A percentile compares a stretch with the other conserved stretches of the same genome.
Conservation (phyloP, 2,329 filamentous ascomycete genomes). For the Tolypocladium guangdongense region DNA sequence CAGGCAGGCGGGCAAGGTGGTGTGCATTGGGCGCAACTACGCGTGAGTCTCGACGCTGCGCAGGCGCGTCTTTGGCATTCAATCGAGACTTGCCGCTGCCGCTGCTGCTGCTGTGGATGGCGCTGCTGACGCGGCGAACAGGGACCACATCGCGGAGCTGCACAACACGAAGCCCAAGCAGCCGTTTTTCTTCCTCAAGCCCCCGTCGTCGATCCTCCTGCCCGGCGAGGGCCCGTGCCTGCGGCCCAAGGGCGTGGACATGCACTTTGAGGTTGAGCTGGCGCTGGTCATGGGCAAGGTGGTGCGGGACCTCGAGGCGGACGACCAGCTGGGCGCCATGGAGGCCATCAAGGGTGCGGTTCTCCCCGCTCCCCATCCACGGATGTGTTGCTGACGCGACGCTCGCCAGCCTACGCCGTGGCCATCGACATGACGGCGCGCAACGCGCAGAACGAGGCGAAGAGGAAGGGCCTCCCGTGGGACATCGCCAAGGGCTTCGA, state of each 20-base stretch:
- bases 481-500: constrained; percentile 95
- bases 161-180: constrained; percentile 81
- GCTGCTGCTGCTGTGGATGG: too few species aligned
- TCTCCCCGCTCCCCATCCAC: too few species aligned
- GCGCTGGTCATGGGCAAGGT: constrained; percentile 79
- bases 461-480: constrained; percentile 92
- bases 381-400: too few species aligned
- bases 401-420: constrained; percentile 61
- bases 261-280: constrained; percentile 94
- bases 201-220: constrained; percentile 71
- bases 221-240: constrained; percentile 71
- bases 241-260: constrained; percentile 67
- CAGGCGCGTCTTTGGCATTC: too few species aligned
- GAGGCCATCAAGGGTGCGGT: constrained; percentile 67
- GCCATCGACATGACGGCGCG: constrained; percentile 96
- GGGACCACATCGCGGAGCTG: constrained; percentile 88
- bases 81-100: too few species aligned
- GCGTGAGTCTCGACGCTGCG: constrained; percentile 46
- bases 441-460: constrained; percentile 92
- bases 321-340: constrained; percentile 65
- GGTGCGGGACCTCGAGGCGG: constrained; percentile 61
- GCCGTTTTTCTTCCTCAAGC: constrained; percentile 99
- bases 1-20: constrained; percentile 58
- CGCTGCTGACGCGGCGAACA: constrained; percentile 21
- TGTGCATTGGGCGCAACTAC: constrained; percentile 95